Base-by-base conservation (phyloP, 2,329 filamentous ascomycete species). In the Coniochaeta pulveracea region DNA sequence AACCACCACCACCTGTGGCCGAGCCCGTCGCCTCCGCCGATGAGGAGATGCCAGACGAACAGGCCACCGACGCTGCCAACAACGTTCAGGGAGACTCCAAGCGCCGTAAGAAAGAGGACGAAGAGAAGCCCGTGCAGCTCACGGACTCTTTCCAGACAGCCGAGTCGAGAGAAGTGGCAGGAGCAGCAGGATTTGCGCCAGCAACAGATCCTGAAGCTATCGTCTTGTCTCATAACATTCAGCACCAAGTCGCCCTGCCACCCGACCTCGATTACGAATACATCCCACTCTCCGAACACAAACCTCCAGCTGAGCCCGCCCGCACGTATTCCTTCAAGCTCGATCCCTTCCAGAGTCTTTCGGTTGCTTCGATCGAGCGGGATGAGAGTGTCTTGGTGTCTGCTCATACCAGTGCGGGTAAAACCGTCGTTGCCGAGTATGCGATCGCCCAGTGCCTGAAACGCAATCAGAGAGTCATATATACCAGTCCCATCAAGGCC, bases 401-500 rank as follows among this genome's bases (percentile, higher is more conserved):
- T 11, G 91, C 91, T 34, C 91, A 98, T 60, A 98, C 91, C 6
- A 91, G 83, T 68, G 91, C 91, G 23, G 91, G 91, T 60, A 98
- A 98, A 62, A 98, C 91, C 0, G 93, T 98, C 6, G 88, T 96
- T 27, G 91, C 91, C 41, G 91, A 98, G 57, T 98, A 98, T 53
- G 93, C 91, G 14, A 93, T 98, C 53, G 91, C 93, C 11, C 91
- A 98, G 50, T 93, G 91, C 56, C 67, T 98, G 55, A 93, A 91
- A 68, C 84, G 86, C 55, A 96, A 96, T 60, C 91, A 98, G 63
- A 76, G 91, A 53, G 89, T 98, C 48, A 98, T 98, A 56, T 98
- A 98, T 61, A 98, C 91, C 7, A 95, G 88, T 69, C 91, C 91
- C 2, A 98, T 98, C 68, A 98, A 98, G 62, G 91, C 91, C 9